Percentiles rank a stretch among this genome's conserved stretches.
These are phyloP conservation scores for Hydnomerulius pinastri DNA, from an alignment of 768 basidiomycete genomes.

Conservation along the genomic window DNA sequence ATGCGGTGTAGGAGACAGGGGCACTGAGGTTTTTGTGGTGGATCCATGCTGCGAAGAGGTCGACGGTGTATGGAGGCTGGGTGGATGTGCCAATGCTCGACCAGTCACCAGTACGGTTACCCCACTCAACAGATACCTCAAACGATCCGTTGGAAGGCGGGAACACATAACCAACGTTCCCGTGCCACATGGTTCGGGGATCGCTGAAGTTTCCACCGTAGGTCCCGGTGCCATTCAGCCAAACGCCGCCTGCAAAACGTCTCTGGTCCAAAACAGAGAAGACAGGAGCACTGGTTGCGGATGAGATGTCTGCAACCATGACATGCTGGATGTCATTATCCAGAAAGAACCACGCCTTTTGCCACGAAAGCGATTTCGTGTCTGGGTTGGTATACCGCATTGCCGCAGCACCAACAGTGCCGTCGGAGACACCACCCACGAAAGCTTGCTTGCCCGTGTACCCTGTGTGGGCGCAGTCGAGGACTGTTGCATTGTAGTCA, in stretches of 20 bases:
- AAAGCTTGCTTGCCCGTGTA: constrained; percentile 53
- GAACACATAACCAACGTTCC: constrained; percentile 62
- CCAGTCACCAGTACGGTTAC: constrained; percentile 60
- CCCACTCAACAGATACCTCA: constrained; percentile 44
- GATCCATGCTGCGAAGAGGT: constrained; percentile 68
- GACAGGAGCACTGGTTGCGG: constrained; percentile 47
- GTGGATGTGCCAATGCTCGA: constrained; percentile 61
- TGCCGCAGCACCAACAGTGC: constrained; percentile 53
- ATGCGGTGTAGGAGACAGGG: constrained; percentile 54
- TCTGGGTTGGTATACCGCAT: constrained; percentile 71
- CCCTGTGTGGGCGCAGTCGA: constrained; percentile 47
- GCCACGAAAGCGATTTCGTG: constrained; percentile 55
- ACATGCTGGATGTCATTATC: constrained; percentile 63
- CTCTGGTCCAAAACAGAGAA: constrained; percentile 71
- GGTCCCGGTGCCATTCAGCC: constrained; percentile 38
- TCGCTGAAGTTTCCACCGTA: constrained; percentile 1
- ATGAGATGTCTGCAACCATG: constrained; percentile 54
- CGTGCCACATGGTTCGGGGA: constrained; percentile 59
- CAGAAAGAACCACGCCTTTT: constrained; percentile 77
- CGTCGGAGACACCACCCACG: constrained; percentile 68
- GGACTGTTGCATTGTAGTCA: constrained; percentile 57
- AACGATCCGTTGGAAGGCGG: constrained; percentile 24
- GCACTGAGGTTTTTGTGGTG: constrained; percentile 39
- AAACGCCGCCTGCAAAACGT: constrained; percentile 43
- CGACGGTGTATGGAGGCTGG: constrained; percentile 55